Base-by-base conservation (phyloP, 345 rosid species). In the Hibiscus mutabilis region DNA sequence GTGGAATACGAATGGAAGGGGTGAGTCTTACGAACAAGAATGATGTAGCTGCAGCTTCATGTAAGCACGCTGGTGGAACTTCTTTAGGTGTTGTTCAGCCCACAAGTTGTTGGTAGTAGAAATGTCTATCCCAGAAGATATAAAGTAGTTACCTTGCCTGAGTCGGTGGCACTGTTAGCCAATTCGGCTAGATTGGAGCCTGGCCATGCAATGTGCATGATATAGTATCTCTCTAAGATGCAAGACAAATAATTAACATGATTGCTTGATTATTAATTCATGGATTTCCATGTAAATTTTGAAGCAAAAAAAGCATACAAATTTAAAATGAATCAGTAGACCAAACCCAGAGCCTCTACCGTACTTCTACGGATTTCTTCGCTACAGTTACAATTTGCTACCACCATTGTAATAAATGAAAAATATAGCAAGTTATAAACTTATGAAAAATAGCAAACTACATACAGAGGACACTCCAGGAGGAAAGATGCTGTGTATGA, bases 301-400 rank as follows among this genome's bases (percentile, higher is more conserved):
- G 0, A 55, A 55, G 14, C 5, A 19, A 55, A 53, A 53, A 55
- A 21, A 10, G 21, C 21, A 21, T 55, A 55, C 27, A 21, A 21
- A 3, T 53, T 53, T 8, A 18, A 3, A 53, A n/a, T 7, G 25
- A 10, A 16, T n/a, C 72, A 66, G 58, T 81, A 46, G 60, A 85
- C 85, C 90, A 91, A 82, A 68, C 96, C 98, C 10, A 91, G 84
- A 55, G 97, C 97, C 77, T 91, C 95, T 35, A 89, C 93, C 12
- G 96, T 90, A 73, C 86, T 88, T 80, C 77, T 83, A 21, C 83
- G 90, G 73, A 79, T 80, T 66, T 86, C 93, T 76, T 84, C 88
- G 40, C 85, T 69, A 77, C 91, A 88, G 68, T 86, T 68, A 76
- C 91, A 89, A 66, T 83, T 77, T 12, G 84, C 82, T 16, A 79